Evolutionary conservation across 805 yeast species (phyloP).

Genomic region (Candida peoriensis): DNA sequence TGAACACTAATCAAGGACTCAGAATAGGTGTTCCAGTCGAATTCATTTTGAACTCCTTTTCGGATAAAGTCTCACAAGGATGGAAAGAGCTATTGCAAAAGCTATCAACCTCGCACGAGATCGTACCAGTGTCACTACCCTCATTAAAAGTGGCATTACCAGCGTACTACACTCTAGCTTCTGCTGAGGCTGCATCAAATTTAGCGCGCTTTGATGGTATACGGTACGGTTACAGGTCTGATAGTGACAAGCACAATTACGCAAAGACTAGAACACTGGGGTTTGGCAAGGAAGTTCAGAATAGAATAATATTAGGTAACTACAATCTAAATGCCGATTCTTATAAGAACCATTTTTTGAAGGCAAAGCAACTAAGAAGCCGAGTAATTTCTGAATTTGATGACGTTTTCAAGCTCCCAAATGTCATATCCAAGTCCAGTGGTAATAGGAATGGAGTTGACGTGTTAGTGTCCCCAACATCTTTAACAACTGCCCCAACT

Average conservation of each 20-base stretch:
- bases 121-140: slow-evolving; percentile 68
- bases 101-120: slow-evolving; percentile 38
- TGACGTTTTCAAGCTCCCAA: slow-evolving; percentile 47
- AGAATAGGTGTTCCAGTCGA: slow-evolving; percentile 75
- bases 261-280: slow-evolving; percentile 57
- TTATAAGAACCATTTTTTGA: slow-evolving; percentile 63
- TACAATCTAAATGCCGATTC: slow-evolving; percentile 76
- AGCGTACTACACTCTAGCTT: slow-evolving; percentile 80
- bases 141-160: slow-evolving; percentile 62
- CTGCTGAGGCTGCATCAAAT: slow-evolving; percentile 94
- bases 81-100: slow-evolving; percentile 43
- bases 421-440: slow-evolving; percentile 30
- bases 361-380: slow-evolving; percentile 66
- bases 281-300: slow-evolving; percentile 79
- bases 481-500: slow-evolving; percentile 51
- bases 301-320: slow-evolving; percentile 81
- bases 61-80: slow-evolving; percentile 37
- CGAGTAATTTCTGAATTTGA: slow-evolving; percentile 63
- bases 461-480: slow-evolving; percentile 68
- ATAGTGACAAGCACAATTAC: slow-evolving; percentile 35
- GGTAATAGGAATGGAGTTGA: slow-evolving; percentile 47
- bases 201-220: slow-evolving; percentile 87
- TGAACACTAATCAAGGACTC: slow-evolving; percentile 20
- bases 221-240: slow-evolving; percentile 64
- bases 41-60: slow-evolving; percentile 51